Conservation (phyloP, 2,329 filamentous ascomycete species). For the Gliomastix tumulicola region DNA sequence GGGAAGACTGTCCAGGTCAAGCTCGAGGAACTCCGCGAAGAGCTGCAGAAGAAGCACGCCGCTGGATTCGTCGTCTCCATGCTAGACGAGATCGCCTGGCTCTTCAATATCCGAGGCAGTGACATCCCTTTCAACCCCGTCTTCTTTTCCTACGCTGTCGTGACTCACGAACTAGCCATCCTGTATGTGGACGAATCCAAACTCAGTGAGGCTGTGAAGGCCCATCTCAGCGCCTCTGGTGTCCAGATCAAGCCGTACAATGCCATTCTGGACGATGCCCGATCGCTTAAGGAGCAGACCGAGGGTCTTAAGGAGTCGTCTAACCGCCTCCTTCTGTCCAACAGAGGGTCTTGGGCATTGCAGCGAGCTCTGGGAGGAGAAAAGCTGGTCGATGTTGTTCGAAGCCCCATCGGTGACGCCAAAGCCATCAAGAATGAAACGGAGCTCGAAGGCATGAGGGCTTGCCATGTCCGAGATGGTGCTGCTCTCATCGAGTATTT, state of each 20-base stretch:
- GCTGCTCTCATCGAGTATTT: constrained; percentile 89
- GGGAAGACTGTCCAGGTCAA: constrained; percentile 81
- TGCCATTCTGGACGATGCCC: constrained; percentile 72
- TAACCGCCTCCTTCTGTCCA: constrained; percentile 71
- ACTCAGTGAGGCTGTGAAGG: constrained; percentile 59
- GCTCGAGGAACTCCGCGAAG: constrained; percentile 79
- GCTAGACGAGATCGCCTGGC: constrained; percentile 94
- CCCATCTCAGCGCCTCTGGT: constrained; percentile 61
- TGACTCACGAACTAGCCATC: constrained; percentile 70
- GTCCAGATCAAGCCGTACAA: constrained; percentile 78
- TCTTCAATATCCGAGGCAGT: constrained; percentile 93
- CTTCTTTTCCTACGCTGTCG: constrained; percentile 91
- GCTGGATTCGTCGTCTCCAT: constrained; percentile 86
- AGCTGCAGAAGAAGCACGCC: constrained; percentile 83
- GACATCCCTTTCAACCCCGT: constrained; percentile 98
- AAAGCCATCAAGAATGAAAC: constrained; percentile 92
- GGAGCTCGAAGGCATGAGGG: constrained; percentile 86
- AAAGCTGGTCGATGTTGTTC: constrained; percentile 73
- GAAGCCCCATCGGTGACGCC: constrained; percentile 81
- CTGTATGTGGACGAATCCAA: constrained; percentile 83
- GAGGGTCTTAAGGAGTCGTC: not conserved
- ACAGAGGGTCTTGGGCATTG: constrained; percentile 86
- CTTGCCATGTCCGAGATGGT: constrained; percentile 89
- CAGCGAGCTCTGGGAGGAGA: constrained; percentile 82
- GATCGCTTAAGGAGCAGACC: constrained; percentile 39